Evolutionary conservation across 352 stramenopile species (phyloP), one percentile per base, ranked within the genome.

Genomic region (Poterioochromonas sp.): DNA sequence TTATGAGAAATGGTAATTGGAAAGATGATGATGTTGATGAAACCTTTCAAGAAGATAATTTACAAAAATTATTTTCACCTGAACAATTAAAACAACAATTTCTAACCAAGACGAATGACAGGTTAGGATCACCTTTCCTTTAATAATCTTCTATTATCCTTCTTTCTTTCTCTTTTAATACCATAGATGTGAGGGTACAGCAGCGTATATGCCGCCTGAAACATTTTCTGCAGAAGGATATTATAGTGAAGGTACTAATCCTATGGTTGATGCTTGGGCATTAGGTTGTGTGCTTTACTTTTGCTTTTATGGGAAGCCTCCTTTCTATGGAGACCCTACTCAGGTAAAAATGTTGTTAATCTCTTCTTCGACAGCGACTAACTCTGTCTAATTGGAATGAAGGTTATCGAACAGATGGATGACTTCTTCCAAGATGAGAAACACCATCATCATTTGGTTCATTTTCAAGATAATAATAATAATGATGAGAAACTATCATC

Each of bases 1-100:
- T 82, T 51, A 78, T 91, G 0, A 77, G 84, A 73, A 82, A 90
- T 83, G 86, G 86, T n/a, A 84, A 88, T 79, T 90, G 86, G 86
- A 86, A 84, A 53, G 39, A 76, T 22, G 41, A 76, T 32, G 29
- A 47, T 34, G 32, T 58, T 34, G 32, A 82, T 41, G n/a, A 60
- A 29, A 68, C 34, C 11, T 29, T 49, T 79, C 29, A 44, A 1
- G 32, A 20, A 26, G 20, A 37, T 34, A 77, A 44, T 29, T 58
- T 11, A 77, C 35, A 43, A 0, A 0, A 77, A 63, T 47, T 40
- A 69, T 68, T 68, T 62, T 63, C n/a, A n/a, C n/a, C n/a, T n/a
- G n/a, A n/a, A n/a, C n/a, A n/a, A n/a, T n/a, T n/a, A n/a, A n/a
- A n/a, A n/a, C n/a, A n/a, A n/a, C n/a, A n/a, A n/a, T n/a, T n/a